Evolutionary conservation across 441 rosid genomes (phyloP), one percentile per base, ranked within the genome.

Genomic region (Brassica balearica): DNA sequence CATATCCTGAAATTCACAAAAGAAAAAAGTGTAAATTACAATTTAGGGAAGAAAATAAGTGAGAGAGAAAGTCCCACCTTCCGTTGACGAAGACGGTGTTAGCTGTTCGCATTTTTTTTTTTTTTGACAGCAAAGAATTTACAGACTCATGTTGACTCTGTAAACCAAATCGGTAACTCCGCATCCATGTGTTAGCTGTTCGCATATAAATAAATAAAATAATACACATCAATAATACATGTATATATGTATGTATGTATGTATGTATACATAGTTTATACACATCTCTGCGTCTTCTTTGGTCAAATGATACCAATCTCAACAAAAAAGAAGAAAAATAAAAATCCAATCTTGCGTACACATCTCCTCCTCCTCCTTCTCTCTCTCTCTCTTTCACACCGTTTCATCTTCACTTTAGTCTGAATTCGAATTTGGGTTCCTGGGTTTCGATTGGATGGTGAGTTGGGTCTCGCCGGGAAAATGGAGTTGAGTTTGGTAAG

Each of bases 241-340:
- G 19, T 48, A 48, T 12, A 25, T 25, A 38, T 46, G 14, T 48
- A 12, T 12, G 68, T 15, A 69, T 4, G 72, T 36, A 69, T 4
- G 72, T 36, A 76, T 1, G 67, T 25, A 69, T 38, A 73, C 14
- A 63, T 15, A 46, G 23, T 46, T 32, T 70, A 69, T 19, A 70
- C 15, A 77, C 63, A 77, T 56, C 66, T 74, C 15, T 79, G 75
- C 69, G 82, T 69, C 59, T 56, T 80, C 75, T 56, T 80, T 10
- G 79, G 82, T 80, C 79, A 80, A 80, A 80, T 75, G 76, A 80
- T 74, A 74, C 75, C 79, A 80, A 80, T 80, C 82, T 80, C 64
- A 46, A 74, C 69, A 72, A 14, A 23, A 65, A 69, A 79, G 69
- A 78, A 51, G 20, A 53, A 51, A n/a, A 48, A 5, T 4, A 51